Evolutionary conservation across 768 basidiomycete species (phyloP).

Genomic region (Daedaleopsis sinensis): DNA sequence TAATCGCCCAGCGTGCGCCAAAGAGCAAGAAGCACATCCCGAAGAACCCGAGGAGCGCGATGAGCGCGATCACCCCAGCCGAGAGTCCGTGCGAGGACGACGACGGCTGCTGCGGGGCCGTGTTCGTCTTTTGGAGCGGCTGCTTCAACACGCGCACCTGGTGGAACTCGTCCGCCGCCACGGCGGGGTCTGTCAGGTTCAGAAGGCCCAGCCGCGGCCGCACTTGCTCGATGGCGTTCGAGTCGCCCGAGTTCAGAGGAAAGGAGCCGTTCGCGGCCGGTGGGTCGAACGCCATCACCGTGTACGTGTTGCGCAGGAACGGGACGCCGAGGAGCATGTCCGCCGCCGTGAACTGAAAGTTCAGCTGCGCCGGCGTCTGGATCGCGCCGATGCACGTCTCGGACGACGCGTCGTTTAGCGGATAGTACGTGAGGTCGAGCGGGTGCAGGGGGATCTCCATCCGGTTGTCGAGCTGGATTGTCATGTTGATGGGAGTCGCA

Average conservation of each 20-base stretch:
- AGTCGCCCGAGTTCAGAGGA: conserved; percentile 29
- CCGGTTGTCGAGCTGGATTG: conserved; percentile 63
- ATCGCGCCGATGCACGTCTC: conserved; percentile 66
- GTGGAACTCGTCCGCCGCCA: conserved; percentile 68
- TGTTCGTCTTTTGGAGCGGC: conserved; percentile 41
- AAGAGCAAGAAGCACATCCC: conserved; percentile 58
- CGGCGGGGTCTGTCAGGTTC: conserved; percentile 60
- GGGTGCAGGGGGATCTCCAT: conserved; percentile 68
- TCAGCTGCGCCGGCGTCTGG: conserved; percentile 55
- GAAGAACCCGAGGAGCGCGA: conserved; percentile 62
- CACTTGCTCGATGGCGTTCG: conserved; percentile 14
- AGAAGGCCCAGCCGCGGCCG: conserved; percentile 64
- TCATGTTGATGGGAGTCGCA: conserved; percentile 68
- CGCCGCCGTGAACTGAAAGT: conserved; percentile 41
- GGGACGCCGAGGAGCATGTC: conserved; percentile 83
- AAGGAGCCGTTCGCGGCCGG: conserved; percentile 52
- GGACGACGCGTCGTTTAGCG: conserved; percentile 44
- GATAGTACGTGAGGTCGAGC: conserved; percentile 64
- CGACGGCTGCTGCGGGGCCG: not conserved
- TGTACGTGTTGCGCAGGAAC: conserved; percentile 77
- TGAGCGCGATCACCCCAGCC: conserved; percentile 64
- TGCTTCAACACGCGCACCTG: conserved; percentile 68
- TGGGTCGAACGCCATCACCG: conserved; percentile 68
- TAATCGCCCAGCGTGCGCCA: conserved; percentile 52
- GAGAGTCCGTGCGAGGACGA: conserved; percentile 40